phyloP scores from a whole-genome alignment of 345 rosid genomes.

The Lepidium sativum region DNA sequence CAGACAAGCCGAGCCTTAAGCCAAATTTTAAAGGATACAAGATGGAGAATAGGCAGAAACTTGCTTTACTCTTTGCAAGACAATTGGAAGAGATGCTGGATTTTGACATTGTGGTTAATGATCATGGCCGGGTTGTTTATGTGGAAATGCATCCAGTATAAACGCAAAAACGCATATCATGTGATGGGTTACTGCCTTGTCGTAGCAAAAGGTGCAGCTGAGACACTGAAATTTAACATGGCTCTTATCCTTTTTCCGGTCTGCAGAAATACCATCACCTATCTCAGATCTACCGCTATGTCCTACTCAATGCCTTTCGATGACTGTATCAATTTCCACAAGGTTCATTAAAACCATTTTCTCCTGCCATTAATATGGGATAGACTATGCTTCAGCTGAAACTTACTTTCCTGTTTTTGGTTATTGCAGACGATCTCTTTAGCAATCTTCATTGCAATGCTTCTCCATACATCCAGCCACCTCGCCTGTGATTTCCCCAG shows the following conservation, averaged over 20 bases:
- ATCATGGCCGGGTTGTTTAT: slow-evolving; percentile 64
- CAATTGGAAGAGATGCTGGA: slow-evolving; percentile 87
- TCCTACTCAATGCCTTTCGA: slow-evolving; percentile 71
- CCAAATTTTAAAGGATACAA: slow-evolving; percentile 67
- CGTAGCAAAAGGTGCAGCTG: slow-evolving; percentile 88
- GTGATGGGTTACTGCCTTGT: slow-evolving; percentile 91
- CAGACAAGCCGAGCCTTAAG: slow-evolving; percentile 92
- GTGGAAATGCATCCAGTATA: slow-evolving; percentile 79
- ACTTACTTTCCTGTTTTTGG: neutral
- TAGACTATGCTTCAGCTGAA: neutral
- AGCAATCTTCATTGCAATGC: slow-evolving; percentile 40
- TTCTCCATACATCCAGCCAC: slow-evolving; percentile 77
- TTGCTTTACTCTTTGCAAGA: slow-evolving; percentile 56
- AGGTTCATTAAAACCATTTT: slow-evolving; percentile 36
- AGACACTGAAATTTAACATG: slow-evolving; percentile 89
- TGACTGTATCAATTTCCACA: slow-evolving; percentile 89
- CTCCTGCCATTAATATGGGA: neutral
- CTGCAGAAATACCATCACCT: slow-evolving; percentile 77
- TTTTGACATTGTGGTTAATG: slow-evolving; percentile 58
- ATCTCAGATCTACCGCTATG: slow-evolving; percentile 77
- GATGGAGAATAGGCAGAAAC: slow-evolving; percentile 40
- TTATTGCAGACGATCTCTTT: slow-evolving; percentile 14
- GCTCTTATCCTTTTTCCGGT: slow-evolving; percentile 89
- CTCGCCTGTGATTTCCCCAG: slow-evolving; percentile 88
- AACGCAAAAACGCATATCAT: slow-evolving; percentile 46